Base-by-base conservation (phyloP, 1,284 basidiomycete species). In the Marasmius oreades region DNA sequence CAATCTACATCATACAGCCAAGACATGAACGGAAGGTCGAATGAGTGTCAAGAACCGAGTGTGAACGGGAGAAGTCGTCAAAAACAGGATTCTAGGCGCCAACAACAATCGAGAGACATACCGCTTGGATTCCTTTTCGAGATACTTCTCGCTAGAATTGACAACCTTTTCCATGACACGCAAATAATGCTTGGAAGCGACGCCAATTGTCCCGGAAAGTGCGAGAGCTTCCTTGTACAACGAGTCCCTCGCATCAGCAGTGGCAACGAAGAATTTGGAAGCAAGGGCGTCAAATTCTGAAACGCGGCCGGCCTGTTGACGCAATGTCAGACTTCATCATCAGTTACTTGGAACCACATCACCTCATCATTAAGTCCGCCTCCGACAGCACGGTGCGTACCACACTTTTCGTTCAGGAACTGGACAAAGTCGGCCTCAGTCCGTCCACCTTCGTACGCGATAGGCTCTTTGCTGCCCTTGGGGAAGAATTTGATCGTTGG, bases 401-500 rank as follows among this genome's bases (percentile, higher is more conserved):
- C 92, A 66, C 93, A 95, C 64, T 91, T 85, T 73, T 93, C 84
- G 75, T 99, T 99, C 58, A 92, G 74, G 77, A 79, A 92, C 20
- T 70, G 67, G 58, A 90, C 81, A 61, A 94, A 86, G 53, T 81
- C 89, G 23, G 77, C 79, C 67, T 92, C 88, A 5, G 78, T 74
- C 55, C 92, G 84, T 34, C 75, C 81, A 42, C 83, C 82, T 16
- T 85, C 79, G 71, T 97, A 97, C 22, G 73, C 74, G 55, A 85
- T 75, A 11, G 85, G 82, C 61, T 83, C 76, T 62, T 77, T 77
- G 61, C 72, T 72, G 53, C 75, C 92, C 69, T 88, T 88, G 65
- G 92, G 81, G 86, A 95, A 98, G 80, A 96, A 97, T 72, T 92
- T 95, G 77, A 99, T 85, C 16, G 95, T 98, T 0, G 96, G 96